phyloP scores from a whole-genome alignment of 129 eudicot species.

The Artemisia tridentata region DNA sequence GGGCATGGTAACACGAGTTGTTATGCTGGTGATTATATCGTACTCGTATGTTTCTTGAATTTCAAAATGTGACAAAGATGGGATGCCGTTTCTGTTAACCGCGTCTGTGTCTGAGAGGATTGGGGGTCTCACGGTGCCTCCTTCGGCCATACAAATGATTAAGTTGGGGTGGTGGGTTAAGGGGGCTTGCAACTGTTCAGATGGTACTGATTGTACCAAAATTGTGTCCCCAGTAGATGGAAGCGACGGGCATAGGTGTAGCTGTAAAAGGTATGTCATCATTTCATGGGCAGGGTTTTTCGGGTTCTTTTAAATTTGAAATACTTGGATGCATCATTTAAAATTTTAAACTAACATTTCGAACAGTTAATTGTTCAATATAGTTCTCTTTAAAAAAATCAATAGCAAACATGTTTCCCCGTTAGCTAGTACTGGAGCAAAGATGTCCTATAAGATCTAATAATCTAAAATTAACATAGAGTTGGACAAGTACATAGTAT shows the following conservation, averaged over 20 bases:
- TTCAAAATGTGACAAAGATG: conserved; percentile 10
- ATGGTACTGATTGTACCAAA: conserved; percentile 26
- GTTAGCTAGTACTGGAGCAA: too few species aligned
- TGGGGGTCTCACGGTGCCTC: conserved; percentile 37
- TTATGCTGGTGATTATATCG: background rate
- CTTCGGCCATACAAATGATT: conserved; percentile 48
- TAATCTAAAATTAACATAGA: too few species aligned
- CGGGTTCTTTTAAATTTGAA: too few species aligned
- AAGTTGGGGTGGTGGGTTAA: conserved; percentile 56
- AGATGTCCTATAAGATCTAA: too few species aligned
- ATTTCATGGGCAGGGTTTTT: too few species aligned
- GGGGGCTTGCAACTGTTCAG: conserved; percentile 34
- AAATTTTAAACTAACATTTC: too few species aligned
- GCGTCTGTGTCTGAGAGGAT: conserved; percentile 40
- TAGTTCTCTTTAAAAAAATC: too few species aligned
- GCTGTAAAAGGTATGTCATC: conserved; percentile 41
- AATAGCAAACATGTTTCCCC: too few species aligned
- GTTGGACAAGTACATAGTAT: too few species aligned
- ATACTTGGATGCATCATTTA: too few species aligned
- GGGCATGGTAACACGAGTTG: background rate
- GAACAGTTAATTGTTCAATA: too few species aligned
- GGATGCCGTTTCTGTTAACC: conserved; percentile 46
- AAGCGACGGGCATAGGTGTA: conserved; percentile 34
- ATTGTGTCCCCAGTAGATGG: conserved; percentile 25
- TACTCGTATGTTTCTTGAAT: conserved; percentile 1